phyloP scores from a whole-genome alignment of 495 filamentous ascomycete genomes.

The Symbiotaphrina buchneri region DNA sequence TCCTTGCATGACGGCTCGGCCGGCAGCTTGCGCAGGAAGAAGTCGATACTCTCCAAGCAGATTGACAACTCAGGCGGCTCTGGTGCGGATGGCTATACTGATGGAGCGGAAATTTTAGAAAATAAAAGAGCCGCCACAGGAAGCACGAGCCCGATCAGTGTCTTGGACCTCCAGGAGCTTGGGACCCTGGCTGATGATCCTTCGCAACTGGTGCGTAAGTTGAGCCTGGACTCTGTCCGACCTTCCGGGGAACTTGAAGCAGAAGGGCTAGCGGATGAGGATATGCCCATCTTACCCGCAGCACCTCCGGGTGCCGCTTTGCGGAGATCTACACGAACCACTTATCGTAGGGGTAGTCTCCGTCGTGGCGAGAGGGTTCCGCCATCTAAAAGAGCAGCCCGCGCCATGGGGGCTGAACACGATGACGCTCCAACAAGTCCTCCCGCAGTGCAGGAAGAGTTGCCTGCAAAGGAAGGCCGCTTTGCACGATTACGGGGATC shows the following conservation, averaged over 20 bases:
- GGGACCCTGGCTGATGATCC: constrained; percentile 69
- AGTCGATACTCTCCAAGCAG: constrained; percentile 87
- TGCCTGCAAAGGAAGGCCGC: too few relatives aligned
- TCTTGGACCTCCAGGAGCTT: constrained; percentile 40
- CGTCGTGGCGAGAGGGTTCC: constrained; percentile 55
- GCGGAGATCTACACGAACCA: constrained; percentile 74
- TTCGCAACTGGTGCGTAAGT: constrained; percentile 37
- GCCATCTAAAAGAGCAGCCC: constrained; percentile 50
- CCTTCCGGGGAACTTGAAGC: constrained; percentile 9
- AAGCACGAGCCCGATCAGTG: constrained; percentile 25
- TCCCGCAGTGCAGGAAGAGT: too few relatives aligned
- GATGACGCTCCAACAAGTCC: constrained; percentile 30
- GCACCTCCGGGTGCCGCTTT: constrained; percentile 53
- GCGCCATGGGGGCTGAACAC: constrained; percentile 30
- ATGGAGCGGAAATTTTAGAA: constrained; percentile 73
- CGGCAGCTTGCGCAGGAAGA: constrained; percentile 56
- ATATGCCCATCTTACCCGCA: constrained; percentile 69
- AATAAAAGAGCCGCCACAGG: constrained; percentile 41
- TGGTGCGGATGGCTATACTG: constrained; percentile 43
- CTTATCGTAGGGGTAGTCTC: constrained; percentile 73
- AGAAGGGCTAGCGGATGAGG: constrained; percentile 34
- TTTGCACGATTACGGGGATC: too few relatives aligned
- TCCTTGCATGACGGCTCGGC: constrained; percentile 34
- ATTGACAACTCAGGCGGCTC: constrained; percentile 49
- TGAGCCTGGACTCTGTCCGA: constrained; percentile 29